phyloP scores from a whole-genome alignment of 2,329 filamentous ascomycete species.

The Neonectria coccinea region DNA sequence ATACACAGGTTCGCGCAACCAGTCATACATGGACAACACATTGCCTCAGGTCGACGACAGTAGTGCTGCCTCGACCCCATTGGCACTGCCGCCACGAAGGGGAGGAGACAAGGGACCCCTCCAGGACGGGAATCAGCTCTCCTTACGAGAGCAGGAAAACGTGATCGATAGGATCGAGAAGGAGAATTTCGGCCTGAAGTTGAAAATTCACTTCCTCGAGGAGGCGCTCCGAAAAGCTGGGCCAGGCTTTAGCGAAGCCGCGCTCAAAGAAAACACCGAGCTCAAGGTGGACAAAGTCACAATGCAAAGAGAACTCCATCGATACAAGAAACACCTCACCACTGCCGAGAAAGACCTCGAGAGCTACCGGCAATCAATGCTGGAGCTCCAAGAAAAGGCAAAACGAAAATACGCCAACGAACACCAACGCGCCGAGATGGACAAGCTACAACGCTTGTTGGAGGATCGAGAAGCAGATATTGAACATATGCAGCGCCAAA shows the following conservation, averaged over 20 bases:
- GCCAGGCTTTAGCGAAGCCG: conserved; percentile 88
- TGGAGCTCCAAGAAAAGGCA: conserved; percentile 84
- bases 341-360: conserved; percentile 89
- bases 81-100: conserved; percentile 75
- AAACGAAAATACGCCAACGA: conserved; percentile 81
- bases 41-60: conserved; percentile 81
- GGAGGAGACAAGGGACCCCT: conserved; percentile 74
- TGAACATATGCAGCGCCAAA: conserved; percentile 68
- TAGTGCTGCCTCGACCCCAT: conserved; percentile 85
- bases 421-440: conserved; percentile 71
- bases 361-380: conserved; percentile 82
- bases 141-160: conserved; percentile 92
- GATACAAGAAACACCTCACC: conserved; percentile 85
- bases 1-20: conserved; percentile 73
- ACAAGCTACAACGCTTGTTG: conserved; percentile 67
- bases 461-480: conserved; percentile 71
- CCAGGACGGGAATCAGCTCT: conserved; percentile 89
- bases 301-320: conserved; percentile 86
- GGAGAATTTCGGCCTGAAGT: conserved; percentile 96
- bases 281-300: conserved; percentile 93
- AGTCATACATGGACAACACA: conserved; percentile 75
- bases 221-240: conserved; percentile 89
- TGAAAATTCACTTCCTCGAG: conserved; percentile 97
- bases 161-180: conserved; percentile 97
- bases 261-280: conserved; percentile 94